Conservation (phyloP, 345 rosid species). For the Brassica napus region Da-Ae NC_063440.1:24628001-24628500, state of each 20-base stretch:
- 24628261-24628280: neutral
- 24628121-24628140: no score
- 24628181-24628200: no score
- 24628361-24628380: neutral
- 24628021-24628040: neutral
- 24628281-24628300: neutral
- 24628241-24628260: no score
- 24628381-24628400: neutral
- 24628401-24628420: constrained; percentile 16
- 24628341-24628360: neutral
- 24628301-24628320: neutral
- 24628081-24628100: no score
- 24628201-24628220: no score
- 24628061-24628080: no score
- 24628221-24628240: no score
- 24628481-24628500: neutral
- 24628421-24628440: neutral
- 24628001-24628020: constrained; percentile 3
- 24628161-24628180: no score
- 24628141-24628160: no score
- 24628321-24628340: neutral
- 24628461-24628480: constrained; percentile 18
- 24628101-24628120: no score
- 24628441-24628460: constrained; percentile 1
- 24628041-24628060: no score